These are phyloP conservation scores for Komagataella phaffii DNA, from an alignment of 805 yeast genomes.

Conservation along the genomic window DNA sequence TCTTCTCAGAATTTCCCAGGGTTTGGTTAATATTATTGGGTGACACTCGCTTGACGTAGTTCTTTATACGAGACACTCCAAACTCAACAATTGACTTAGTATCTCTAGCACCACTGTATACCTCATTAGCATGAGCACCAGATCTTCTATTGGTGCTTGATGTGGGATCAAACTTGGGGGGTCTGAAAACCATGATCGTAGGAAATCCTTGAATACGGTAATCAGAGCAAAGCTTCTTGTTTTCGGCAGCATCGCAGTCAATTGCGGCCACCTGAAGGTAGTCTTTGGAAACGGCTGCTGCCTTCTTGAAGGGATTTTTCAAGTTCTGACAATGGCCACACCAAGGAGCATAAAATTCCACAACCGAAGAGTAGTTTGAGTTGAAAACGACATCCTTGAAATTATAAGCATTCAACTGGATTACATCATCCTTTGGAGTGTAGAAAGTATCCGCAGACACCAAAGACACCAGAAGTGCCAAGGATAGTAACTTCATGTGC, in stretches of 20 bases:
- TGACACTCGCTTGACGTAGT: constrained; percentile 38
- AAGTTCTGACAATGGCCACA: constrained; percentile 85
- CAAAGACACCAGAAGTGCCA: not conserved
- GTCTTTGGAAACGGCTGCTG: constrained; percentile 45
- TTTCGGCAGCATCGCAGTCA: constrained; percentile 64
- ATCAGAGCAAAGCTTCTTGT: constrained; percentile 55
- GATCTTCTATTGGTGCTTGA: constrained; percentile 3
- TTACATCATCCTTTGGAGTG: constrained; percentile 26
- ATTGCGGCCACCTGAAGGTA: constrained; percentile 65
- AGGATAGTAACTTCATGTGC: not conserved
- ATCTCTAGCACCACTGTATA: constrained; percentile 49
- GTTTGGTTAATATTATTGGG: constrained; percentile 1
- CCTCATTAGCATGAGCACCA: constrained; percentile 35
- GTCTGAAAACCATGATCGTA: constrained; percentile 68
- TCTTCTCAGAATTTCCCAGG: constrained; percentile 8
- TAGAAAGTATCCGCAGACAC: constrained; percentile 19
- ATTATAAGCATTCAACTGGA: constrained; percentile 40
- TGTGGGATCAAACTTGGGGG: constrained; percentile 40
- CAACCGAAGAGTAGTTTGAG: constrained; percentile 69
- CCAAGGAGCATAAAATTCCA: constrained; percentile 96
- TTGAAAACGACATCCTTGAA: constrained; percentile 55
- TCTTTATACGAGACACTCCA: constrained; percentile 45
- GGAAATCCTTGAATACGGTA: constrained; percentile 72
- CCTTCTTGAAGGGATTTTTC: constrained; percentile 48
- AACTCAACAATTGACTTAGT: constrained; percentile 40